phyloP scores from a whole-genome alignment of 345 rosid genomes.

The Turnera subulata region DNA sequence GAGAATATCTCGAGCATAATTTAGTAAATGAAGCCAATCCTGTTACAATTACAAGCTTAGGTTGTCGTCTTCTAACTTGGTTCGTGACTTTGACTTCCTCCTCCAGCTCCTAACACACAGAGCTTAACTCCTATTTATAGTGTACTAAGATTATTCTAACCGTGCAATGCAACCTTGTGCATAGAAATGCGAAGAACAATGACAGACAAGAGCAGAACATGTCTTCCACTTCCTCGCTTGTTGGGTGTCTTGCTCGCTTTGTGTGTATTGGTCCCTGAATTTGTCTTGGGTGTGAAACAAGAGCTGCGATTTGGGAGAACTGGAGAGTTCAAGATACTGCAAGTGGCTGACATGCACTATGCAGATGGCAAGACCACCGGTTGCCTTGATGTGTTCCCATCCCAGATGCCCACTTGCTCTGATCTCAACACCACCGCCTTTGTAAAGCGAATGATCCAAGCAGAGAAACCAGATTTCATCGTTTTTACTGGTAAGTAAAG shows the following conservation, averaged over 20 bases:
- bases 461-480: conserved; percentile 78
- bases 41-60: too few species aligned
- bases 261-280: background rate
- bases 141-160: too few species aligned
- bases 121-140: background rate
- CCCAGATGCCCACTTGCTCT: conserved; percentile 51
- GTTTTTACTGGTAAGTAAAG: conserved; percentile 70
- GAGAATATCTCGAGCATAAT: too few species aligned
- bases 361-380: conserved; percentile 58
- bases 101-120: too few species aligned
- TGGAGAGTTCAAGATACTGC: conserved; percentile 82
- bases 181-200: background rate
- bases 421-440: conserved; percentile 89
- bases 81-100: too few species aligned
- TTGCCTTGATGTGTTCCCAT: conserved; percentile 49
- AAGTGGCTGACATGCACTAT: conserved; percentile 92
- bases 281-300: conserved; percentile 6
- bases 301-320: conserved; percentile 43
- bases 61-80: too few species aligned
- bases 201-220: background rate
- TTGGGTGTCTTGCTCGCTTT: background rate
- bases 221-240: background rate
- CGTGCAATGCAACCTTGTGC: background rate
- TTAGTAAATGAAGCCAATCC: too few species aligned
- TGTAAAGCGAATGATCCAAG: conserved; percentile 56